These are phyloP conservation scores for Teunomyces gatunensis DNA, from an alignment of 805 yeast genomes.

Conservation along the genomic window DNA sequence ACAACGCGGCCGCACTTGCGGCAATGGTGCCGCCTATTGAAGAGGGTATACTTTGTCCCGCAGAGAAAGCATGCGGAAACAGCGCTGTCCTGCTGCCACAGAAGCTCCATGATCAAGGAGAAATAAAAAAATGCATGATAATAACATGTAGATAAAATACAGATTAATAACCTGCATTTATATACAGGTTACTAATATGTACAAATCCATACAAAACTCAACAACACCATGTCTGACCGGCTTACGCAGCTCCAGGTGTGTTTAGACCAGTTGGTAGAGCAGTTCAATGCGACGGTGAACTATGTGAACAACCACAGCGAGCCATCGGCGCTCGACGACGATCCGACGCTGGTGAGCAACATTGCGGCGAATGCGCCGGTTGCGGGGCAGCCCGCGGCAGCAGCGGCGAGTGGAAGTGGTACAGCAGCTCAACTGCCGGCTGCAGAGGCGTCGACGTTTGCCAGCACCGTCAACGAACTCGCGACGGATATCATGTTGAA, in stretches of 20 bases:
- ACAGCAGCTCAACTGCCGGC: constrained; percentile 5
- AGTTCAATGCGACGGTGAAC: constrained; percentile 73
- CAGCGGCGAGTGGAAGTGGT: constrained; percentile 4
- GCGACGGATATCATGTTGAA: constrained; percentile 82
- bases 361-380: constrained; percentile 3
- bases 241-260: constrained; percentile 88
- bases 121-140: not conserved
- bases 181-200: too few species aligned
- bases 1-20: constrained; percentile 77
- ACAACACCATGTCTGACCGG: constrained; percentile 66
- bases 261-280: constrained; percentile 77
- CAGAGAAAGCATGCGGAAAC: constrained; percentile 58
- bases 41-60: constrained; percentile 48
- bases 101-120: constrained; percentile 5
- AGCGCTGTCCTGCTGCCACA: constrained; percentile 72
- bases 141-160: too few species aligned
- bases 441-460: constrained; percentile 10
- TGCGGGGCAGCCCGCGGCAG: constrained; percentile 5
- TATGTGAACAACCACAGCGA: constrained; percentile 51
- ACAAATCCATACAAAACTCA: too few species aligned
- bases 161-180: too few species aligned
- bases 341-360: constrained; percentile 53
- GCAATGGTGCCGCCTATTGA: constrained; percentile 80
- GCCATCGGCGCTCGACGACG: constrained; percentile 50
- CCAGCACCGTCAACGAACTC: constrained; percentile 65